Evolutionary conservation across 257 asterid genomes (phyloP).

Genomic region (Primulina huaijiensis): DNA sequence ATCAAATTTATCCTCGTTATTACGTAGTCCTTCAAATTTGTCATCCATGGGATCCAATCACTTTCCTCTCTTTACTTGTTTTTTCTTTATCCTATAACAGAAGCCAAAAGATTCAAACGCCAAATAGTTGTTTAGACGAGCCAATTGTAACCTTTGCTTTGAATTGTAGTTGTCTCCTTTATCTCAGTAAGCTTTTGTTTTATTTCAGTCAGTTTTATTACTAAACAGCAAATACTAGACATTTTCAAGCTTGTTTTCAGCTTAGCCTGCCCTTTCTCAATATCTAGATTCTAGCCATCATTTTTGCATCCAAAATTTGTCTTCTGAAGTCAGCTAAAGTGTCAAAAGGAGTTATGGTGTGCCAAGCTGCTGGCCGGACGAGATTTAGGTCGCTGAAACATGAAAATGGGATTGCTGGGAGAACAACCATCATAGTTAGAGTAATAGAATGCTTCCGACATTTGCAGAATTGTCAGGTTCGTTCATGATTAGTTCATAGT

Average conservation of each 20-base stretch:
- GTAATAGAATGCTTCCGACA: conserved; percentile 85
- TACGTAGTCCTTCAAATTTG: conserved; percentile 10
- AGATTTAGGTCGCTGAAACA: conserved; percentile 69
- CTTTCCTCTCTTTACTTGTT: conserved; percentile 44
- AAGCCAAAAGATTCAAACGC: conserved; percentile 21
- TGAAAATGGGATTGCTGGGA: conserved; percentile 71
- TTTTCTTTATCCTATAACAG: conserved; percentile 53
- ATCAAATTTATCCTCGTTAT: conserved; percentile 10
- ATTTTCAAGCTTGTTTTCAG: conserved; percentile 20
- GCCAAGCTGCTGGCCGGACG: conserved; percentile 82
- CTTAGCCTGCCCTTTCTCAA: conserved; percentile 16
- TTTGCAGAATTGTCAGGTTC: conserved; percentile 79
- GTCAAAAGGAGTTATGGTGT: conserved; percentile 81
- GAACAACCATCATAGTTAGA: conserved; percentile 70
- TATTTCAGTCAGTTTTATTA: conserved; percentile 5
- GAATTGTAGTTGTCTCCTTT: conserved; percentile 18
- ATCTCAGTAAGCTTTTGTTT: conserved; percentile 19
- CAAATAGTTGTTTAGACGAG: conserved; percentile 13
- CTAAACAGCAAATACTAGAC: conserved; percentile 4
- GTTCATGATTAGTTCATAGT: conserved; percentile 17
- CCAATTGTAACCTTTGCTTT: neutral
- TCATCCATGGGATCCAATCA: conserved; percentile 60
- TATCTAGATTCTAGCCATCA: conserved; percentile 7
- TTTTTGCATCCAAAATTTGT: conserved; percentile 25
- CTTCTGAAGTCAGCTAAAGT: conserved; percentile 36